Conservation (phyloP, 305 asterid species). For the Fraxinus dipetala region DNA sequence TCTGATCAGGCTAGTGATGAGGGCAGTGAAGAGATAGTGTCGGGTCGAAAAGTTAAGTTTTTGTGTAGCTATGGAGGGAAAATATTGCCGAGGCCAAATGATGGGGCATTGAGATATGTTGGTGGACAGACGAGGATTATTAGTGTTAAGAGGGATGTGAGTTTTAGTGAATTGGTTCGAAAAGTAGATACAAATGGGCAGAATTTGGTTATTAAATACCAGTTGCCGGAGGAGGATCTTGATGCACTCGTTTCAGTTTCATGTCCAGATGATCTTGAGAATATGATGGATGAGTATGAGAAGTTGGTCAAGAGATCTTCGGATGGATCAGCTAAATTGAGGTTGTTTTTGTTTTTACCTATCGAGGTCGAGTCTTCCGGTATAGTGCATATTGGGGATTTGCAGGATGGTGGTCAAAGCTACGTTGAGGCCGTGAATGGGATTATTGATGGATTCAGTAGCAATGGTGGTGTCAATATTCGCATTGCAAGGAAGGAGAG, state of each 20-base stretch:
- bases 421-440: conserved; percentile 96
- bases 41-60: conserved; percentile 72
- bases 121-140: conserved; percentile 94
- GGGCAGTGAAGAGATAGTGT: conserved; percentile 61
- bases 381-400: conserved; percentile 43
- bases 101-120: conserved; percentile 83
- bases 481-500: conserved; percentile 65
- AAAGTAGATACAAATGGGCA: conserved; percentile 55
- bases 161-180: conserved; percentile 54
- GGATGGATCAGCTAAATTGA: conserved; percentile 80
- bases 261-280: conserved; percentile 89
- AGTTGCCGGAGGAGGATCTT: conserved; percentile 94
- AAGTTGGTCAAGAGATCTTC: conserved; percentile 68
- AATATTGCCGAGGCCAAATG: conserved; percentile 83
- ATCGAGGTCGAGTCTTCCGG: conserved; percentile 60
- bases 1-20: conserved; percentile 67
- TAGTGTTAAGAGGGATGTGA: conserved; percentile 60
- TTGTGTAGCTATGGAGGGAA: conserved; percentile 97
- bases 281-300: conserved; percentile 97
- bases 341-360: conserved; percentile 81
- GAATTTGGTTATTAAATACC: conserved; percentile 75
- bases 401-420: conserved; percentile 71
- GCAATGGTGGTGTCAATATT: conserved; percentile 22
- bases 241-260: conserved; percentile 95
- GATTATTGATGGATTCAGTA: conserved; percentile 42